Percentiles rank a stretch among this genome's conserved stretches.
These are phyloP conservation scores for Trypanosoma lewisi DNA, from an alignment of 208 protist species.

Conservation along the genomic window DNA sequence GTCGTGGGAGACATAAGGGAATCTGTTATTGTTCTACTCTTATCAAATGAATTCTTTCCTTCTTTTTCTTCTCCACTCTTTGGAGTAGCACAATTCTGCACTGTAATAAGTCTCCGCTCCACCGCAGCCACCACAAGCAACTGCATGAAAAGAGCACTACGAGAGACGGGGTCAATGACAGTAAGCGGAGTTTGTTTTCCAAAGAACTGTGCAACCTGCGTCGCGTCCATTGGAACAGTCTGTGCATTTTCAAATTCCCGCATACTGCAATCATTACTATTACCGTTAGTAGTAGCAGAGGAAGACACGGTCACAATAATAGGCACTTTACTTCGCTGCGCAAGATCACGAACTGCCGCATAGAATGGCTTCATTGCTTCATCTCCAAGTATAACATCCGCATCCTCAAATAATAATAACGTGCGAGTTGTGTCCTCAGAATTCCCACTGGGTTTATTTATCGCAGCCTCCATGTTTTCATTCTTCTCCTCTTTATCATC, in stretches of 20 bases:
- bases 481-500: background rate
- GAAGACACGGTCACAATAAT: conserved; percentile 75
- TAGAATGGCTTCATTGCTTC: conserved; percentile 71
- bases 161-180: conserved; percentile 39
- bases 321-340: conserved; percentile 73
- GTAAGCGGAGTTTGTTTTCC: conserved; percentile 71
- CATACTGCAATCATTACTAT: background rate
- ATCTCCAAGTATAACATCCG: conserved; percentile 76
- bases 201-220: conserved; percentile 61
- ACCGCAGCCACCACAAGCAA: conserved; percentile 65
- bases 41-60: background rate
- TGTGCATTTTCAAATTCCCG: conserved; percentile 1
- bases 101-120: conserved; percentile 42
- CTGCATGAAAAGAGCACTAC: conserved; percentile 52
- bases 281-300: conserved; percentile 8
- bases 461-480: background rate
- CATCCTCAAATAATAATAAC: conserved; percentile 83
- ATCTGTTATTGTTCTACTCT: background rate
- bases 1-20: background rate
- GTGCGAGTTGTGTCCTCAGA: conserved; percentile 25
- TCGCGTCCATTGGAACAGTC: conserved; percentile 20
- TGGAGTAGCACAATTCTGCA: background rate
- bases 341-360: conserved; percentile 69
- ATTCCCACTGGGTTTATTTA: background rate
- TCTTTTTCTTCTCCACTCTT: background rate